A percentile compares a stretch with the other conserved stretches of the same genome.
Conservation (phyloP, 257 asterid genomes). For the Solanum raphanifolium region DNA sequence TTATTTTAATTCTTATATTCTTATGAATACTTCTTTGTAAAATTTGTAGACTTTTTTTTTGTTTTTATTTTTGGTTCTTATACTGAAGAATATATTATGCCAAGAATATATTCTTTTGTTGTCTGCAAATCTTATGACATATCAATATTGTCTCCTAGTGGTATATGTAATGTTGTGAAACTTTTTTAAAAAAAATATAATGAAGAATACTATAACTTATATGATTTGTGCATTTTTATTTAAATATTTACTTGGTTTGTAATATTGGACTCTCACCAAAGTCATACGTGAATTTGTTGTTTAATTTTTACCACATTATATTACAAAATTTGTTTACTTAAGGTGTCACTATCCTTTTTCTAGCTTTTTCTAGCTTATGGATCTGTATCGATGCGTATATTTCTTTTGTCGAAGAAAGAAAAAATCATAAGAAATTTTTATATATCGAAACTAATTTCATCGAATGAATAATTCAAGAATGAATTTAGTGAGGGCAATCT, state of each 20-base stretch:
- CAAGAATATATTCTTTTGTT: background rate
- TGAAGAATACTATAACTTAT: background rate
- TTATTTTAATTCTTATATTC: background rate
- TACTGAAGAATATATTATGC: background rate
- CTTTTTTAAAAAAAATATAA: background rate
- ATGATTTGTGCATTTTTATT: background rate
- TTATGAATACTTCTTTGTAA: background rate
- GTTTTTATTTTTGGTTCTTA: background rate
- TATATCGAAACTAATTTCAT: background rate
- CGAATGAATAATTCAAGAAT: too few species aligned
- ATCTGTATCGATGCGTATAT: background rate
- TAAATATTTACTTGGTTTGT: background rate
- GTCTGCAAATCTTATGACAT: background rate
- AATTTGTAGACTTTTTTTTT: background rate
- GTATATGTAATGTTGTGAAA: background rate
- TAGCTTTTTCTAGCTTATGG: background rate
- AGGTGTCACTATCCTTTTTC: background rate
- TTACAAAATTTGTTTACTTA: background rate
- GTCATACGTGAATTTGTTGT: background rate
- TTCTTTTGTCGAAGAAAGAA: background rate
- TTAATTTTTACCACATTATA: background rate
- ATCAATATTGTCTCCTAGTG: background rate
- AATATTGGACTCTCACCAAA: background rate
- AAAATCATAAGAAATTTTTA: too few species aligned
- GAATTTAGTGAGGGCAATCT: background rate